Evolutionary conservation across 148 eudicot genomes (phyloP).

Genomic region (Suaeda aralocaspica): DNA sequence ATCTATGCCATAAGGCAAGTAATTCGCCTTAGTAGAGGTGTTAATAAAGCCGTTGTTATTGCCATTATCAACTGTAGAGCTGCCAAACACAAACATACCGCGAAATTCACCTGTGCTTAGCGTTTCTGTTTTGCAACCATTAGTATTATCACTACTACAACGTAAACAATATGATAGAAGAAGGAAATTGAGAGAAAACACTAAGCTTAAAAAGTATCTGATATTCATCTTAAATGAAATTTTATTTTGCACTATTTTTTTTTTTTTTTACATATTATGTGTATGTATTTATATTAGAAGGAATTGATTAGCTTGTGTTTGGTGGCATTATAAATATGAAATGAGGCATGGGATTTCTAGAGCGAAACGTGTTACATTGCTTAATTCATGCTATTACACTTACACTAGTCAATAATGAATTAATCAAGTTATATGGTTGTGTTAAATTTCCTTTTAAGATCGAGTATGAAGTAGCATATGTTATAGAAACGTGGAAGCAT

Average conservation of each 20-base stretch:
- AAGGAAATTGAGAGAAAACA: not conserved
- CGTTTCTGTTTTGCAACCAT: not conserved
- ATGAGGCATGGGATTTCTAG: not conserved
- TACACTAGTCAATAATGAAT: too few species aligned
- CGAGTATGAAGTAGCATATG: too few species aligned
- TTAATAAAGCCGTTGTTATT: constrained; percentile 18
- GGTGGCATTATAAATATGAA: constrained; percentile 4
- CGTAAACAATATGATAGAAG: not conserved
- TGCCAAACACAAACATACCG: constrained; percentile 28
- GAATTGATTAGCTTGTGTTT: too few species aligned
- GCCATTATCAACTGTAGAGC: constrained; percentile 16
- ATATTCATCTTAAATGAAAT: too few species aligned
- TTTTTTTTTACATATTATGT: too few species aligned
- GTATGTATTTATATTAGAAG: too few species aligned
- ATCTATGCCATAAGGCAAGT: constrained; percentile 28
- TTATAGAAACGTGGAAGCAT: too few species aligned
- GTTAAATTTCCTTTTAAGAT: too few species aligned
- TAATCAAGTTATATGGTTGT: not conserved
- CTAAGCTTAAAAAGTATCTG: not conserved
- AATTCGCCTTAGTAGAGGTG: constrained; percentile 7
- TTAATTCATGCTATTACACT: not conserved
- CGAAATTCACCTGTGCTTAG: not conserved
- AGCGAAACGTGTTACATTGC: not conserved
- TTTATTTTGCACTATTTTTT: too few species aligned
- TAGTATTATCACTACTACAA: constrained; percentile 2